Percentiles rank a stretch among this genome's conserved stretches.
phyloP scores from a whole-genome alignment of 805 yeast species.

The Blastobotrys peoriensis region DNA sequence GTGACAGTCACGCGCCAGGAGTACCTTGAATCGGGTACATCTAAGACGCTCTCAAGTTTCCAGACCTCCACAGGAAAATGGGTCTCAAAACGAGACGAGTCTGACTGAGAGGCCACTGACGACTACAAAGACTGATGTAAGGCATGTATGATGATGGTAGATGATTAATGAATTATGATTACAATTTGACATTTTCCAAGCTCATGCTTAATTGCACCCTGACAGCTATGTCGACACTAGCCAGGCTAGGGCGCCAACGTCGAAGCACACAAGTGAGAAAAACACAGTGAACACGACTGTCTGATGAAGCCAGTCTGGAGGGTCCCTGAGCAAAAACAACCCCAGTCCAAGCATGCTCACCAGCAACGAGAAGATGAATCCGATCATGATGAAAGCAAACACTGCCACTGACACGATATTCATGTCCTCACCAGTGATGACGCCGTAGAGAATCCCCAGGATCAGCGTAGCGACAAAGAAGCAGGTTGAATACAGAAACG shows the following conservation, averaged over 20 bases:
- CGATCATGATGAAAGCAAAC: conserved; percentile 32
- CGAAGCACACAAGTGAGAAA: conserved; percentile 35
- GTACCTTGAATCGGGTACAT: conserved; percentile 78
- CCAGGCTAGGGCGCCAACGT: conserved; percentile 40
- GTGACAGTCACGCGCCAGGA: conserved; percentile 69
- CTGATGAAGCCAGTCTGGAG: conserved; percentile 39
- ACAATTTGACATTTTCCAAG: not conserved
- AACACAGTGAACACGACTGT: conserved; percentile 39
- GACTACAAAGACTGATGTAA: conserved; percentile 1
- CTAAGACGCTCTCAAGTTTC: conserved; percentile 47
- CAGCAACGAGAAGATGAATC: conserved; percentile 38
- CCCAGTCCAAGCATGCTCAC: conserved; percentile 41
- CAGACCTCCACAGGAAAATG: conserved; percentile 14
- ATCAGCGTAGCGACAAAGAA: conserved; percentile 37
- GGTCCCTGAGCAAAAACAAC: conserved; percentile 38
- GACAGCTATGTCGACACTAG: conserved; percentile 21
- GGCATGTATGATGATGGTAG: not conserved
- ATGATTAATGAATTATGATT: not conserved
- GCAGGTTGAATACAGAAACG: conserved; percentile 39
- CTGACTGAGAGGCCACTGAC: not conserved
- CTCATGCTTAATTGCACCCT: not conserved
- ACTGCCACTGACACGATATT: conserved; percentile 23
- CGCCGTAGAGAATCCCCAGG: conserved; percentile 41
- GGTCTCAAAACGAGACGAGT: no score
- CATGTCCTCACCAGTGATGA: conserved; percentile 32